Percentiles rank a stretch among this genome's conserved stretches.
These are phyloP conservation scores for Nitzschia sp. DNA, from an alignment of 108 stramenopile genomes.

Conservation along the genomic window DNA sequence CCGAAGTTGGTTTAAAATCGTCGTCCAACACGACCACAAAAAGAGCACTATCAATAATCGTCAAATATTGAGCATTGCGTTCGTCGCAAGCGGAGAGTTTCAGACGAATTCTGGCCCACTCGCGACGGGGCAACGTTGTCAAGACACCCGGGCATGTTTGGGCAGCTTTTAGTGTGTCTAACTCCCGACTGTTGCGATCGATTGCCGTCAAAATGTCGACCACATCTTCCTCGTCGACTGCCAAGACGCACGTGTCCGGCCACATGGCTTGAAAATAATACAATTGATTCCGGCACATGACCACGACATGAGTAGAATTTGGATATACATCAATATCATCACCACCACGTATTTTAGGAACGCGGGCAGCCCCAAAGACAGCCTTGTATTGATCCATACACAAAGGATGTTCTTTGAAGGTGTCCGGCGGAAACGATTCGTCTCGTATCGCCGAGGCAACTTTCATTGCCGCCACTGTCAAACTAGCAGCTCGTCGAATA, in stretches of 20 bases:
- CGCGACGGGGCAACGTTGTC: slow-evolving; percentile 69
- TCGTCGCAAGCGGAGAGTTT: slow-evolving; percentile 29
- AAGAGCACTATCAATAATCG: slow-evolving; percentile 77
- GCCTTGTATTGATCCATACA: slow-evolving; percentile 76
- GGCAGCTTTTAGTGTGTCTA: background rate
- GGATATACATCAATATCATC: slow-evolving; percentile 66
- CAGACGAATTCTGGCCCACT: slow-evolving; percentile 74
- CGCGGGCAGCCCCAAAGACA: slow-evolving; percentile 69
- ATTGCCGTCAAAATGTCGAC: slow-evolving; percentile 76
- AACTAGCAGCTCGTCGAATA: slow-evolving; percentile 68
- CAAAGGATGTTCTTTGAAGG: slow-evolving; percentile 63
- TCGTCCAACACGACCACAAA: slow-evolving; percentile 87
- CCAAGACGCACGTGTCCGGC: slow-evolving; percentile 56
- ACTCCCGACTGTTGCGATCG: background rate
- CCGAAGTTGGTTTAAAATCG: slow-evolving; percentile 51
- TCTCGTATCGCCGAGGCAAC: slow-evolving; percentile 62
- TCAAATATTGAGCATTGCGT: slow-evolving; percentile 60
- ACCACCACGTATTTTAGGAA: slow-evolving; percentile 45
- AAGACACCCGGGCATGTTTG: slow-evolving; percentile 68
- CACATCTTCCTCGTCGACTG: slow-evolving; percentile 75
- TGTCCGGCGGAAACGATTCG: slow-evolving; percentile 71
- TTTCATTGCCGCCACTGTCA: slow-evolving; percentile 72
- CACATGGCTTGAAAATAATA: slow-evolving; percentile 85
- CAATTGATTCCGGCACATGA: slow-evolving; percentile 68
- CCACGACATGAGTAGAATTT: slow-evolving; percentile 68